A percentile compares a stretch with the other conserved stretches of the same genome.
Conservation (phyloP, 1,139 yeast species). For the Yamadazyma diddensiae region DNA sequence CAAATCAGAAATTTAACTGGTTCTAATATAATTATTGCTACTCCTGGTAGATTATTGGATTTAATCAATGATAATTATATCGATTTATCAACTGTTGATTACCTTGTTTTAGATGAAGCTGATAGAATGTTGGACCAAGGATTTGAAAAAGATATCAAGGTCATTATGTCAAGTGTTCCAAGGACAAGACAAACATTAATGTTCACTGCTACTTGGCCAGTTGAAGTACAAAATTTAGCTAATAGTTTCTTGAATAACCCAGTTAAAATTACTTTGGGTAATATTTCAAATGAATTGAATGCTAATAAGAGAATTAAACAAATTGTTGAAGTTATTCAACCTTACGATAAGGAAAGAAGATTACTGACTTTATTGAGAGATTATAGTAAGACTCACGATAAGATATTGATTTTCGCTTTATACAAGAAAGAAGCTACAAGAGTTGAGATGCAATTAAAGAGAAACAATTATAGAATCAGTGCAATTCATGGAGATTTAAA, state of each 20-base stretch:
- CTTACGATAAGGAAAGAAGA: conserved; percentile 74
- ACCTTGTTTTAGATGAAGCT: conserved; percentile 92
- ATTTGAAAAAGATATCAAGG: conserved; percentile 92
- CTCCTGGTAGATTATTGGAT: conserved; percentile 95
- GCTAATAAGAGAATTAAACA: conserved; percentile 95
- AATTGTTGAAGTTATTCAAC: conserved; percentile 89
- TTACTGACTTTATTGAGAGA: conserved; percentile 68
- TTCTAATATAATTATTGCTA: conserved; percentile 81
- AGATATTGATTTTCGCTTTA: conserved; percentile 85
- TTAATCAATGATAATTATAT: conserved; percentile 86
- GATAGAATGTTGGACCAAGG: conserved; percentile 97
- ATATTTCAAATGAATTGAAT: conserved; percentile 80
- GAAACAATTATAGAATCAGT: conserved; percentile 70
- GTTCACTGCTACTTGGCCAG: conserved; percentile 91
- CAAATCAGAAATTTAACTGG: conserved; percentile 68
- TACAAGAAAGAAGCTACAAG: conserved; percentile 96
- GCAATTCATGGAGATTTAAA: conserved; percentile 96
- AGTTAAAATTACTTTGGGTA: conserved; percentile 88
- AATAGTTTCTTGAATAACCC: conserved; percentile 79
- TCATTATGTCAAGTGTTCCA: conserved; percentile 60
- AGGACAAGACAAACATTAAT: conserved; percentile 71
- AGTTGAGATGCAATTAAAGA: conserved; percentile 70
- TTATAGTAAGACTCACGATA: conserved; percentile 69
- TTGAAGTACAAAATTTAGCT: conserved; percentile 91
- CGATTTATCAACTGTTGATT: conserved; percentile 64